Evolutionary conservation across 148 eudicot genomes (phyloP).

Genomic region (Talinum fruticosum): DNA sequence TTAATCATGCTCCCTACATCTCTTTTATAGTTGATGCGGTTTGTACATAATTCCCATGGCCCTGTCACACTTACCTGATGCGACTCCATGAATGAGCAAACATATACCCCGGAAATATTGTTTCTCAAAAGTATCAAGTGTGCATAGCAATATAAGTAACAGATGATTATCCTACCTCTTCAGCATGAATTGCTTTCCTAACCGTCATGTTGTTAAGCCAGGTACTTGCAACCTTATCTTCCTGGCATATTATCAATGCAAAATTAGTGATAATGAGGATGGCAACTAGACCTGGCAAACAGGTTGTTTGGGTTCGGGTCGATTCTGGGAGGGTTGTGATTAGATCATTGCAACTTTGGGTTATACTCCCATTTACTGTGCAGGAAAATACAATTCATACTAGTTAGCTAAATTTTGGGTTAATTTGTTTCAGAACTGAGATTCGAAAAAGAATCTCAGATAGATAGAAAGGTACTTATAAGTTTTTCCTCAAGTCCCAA

Average conservation of each 20-base stretch:
- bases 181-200: constrained; percentile 30
- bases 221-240: constrained; percentile 25
- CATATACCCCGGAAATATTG: background rate
- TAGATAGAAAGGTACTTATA: too few relatives aligned
- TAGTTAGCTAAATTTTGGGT: too few relatives aligned
- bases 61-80: constrained; percentile 24
- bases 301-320: too few relatives aligned
- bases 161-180: constrained; percentile 21
- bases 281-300: too few relatives aligned
- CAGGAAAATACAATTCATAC: too few relatives aligned
- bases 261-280: too few relatives aligned
- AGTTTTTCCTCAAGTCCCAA: too few relatives aligned
- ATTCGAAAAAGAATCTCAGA: too few relatives aligned
- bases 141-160: background rate
- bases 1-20: constrained; percentile 33
- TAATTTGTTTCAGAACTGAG: too few relatives aligned
- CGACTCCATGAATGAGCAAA: background rate
- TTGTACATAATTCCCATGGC: constrained; percentile 27
- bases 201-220: constrained; percentile 16
- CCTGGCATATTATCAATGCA: constrained; percentile 12
- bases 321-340: too few relatives aligned
- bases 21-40: background rate
- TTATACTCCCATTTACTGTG: too few relatives aligned
- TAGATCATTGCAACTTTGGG: too few relatives aligned
- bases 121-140: background rate